Conservation (phyloP, 2,329 filamentous ascomycete species). For the Fusarium napiforme region DNA sequence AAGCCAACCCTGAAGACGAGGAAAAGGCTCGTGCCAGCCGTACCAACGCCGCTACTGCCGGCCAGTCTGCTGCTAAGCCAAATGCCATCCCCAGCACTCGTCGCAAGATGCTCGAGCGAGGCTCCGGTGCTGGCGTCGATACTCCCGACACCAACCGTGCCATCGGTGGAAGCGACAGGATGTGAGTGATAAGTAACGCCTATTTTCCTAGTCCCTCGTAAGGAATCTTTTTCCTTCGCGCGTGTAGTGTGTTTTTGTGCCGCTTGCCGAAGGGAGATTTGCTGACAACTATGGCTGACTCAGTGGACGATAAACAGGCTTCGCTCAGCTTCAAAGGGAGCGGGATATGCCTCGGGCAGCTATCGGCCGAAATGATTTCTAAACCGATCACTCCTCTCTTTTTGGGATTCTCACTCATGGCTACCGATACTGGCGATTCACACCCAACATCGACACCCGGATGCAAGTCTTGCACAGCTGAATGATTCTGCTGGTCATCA, state of each 20-base stretch:
- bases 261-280: slow-evolving; percentile 78
- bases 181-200: slow-evolving; percentile 82
- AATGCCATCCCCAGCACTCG: slow-evolving; percentile 80
- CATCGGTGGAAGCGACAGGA: slow-evolving; percentile 87
- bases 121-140: slow-evolving; percentile 67
- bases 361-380: slow-evolving; percentile 51
- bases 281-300: slow-evolving; percentile 82
- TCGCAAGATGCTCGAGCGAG: slow-evolving; percentile 84
- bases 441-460: slow-evolving; percentile 45
- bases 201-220: slow-evolving; percentile 74
- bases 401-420: slow-evolving; percentile 31
- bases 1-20: slow-evolving; percentile 75
- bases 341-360: slow-evolving; percentile 57
- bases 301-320: slow-evolving; percentile 87
- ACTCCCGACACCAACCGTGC: slow-evolving; percentile 79
- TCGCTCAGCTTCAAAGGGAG: slow-evolving; percentile 82
- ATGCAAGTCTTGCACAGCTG: slow-evolving; percentile 36
- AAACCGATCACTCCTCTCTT: slow-evolving; percentile 27
- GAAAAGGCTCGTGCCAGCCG: slow-evolving; percentile 79
- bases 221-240: slow-evolving; percentile 85
- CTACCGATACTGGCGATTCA: slow-evolving; percentile 42
- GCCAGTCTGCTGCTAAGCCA: slow-evolving; percentile 73
- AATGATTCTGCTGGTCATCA: slow-evolving; percentile 34
- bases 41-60: slow-evolving; percentile 72
- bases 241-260: slow-evolving; percentile 76